phyloP scores from a whole-genome alignment of 495 filamentous ascomycete species.

The Neohortaea acidophila region DNA sequence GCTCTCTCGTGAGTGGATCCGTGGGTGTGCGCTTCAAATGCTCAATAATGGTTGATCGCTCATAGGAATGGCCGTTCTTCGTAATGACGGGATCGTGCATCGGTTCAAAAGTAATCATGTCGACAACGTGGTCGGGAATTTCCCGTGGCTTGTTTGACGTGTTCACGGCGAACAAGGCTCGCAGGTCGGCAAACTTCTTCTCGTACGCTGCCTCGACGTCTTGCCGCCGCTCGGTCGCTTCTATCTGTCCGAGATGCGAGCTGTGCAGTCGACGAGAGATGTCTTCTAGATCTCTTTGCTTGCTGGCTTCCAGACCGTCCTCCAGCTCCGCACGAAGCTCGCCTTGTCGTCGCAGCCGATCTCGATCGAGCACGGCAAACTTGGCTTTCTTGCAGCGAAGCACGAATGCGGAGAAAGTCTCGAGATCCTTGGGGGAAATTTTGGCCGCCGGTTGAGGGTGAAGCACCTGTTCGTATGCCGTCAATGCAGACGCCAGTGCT shows the following conservation, averaged over 20 bases:
- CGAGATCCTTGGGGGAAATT: constrained; percentile 32
- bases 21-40: constrained; percentile 58
- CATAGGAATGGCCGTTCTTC: constrained; percentile 75
- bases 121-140: constrained; percentile 72
- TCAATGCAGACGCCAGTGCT: constrained; percentile 53
- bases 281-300: constrained; percentile 33
- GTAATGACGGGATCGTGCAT: constrained; percentile 77
- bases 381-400: constrained; percentile 56
- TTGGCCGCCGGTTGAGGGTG: constrained; percentile 32
- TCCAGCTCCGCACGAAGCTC: constrained; percentile 43
- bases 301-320: constrained; percentile 30
- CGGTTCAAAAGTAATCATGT: constrained; percentile 77
- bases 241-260: constrained; percentile 25
- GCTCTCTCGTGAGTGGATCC: constrained; percentile 72
- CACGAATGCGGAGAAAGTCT: constrained; percentile 43
- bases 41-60: constrained; percentile 73
- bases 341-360: constrained; percentile 27
- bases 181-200: constrained; percentile 43
- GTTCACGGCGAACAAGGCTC: constrained; percentile 46
- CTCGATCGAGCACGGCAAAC: constrained; percentile 39
- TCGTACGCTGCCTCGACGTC: constrained; percentile 29
- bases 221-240: constrained; percentile 36
- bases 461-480: constrained; percentile 60
- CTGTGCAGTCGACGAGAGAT: constrained; percentile 24
- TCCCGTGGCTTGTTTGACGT: constrained; percentile 37